Conservation (phyloP, 768 basidiomycete genomes). For the Thelephora ganbajun region DNA sequence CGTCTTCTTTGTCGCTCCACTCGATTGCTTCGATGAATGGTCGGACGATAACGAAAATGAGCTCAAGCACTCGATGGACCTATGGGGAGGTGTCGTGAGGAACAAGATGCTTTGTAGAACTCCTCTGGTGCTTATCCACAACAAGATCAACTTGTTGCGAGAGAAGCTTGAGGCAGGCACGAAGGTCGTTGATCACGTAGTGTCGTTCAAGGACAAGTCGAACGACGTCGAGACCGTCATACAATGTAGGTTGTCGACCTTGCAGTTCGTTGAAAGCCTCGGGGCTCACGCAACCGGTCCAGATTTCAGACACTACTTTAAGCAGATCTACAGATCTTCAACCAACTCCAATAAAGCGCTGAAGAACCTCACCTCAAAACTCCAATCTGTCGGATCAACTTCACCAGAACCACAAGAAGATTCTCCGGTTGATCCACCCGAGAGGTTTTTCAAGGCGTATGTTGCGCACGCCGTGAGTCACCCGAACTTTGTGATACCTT, state of each 20-base stretch:
- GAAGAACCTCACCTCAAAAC: too few relatives aligned
- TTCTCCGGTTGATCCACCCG: too few relatives aligned
- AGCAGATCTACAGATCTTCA: too few relatives aligned
- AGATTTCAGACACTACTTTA: too few relatives aligned
- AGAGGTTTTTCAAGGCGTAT: too few relatives aligned
- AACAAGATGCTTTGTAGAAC: constrained; percentile 16
- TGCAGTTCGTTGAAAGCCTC: too few relatives aligned
- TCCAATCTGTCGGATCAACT: too few relatives aligned
- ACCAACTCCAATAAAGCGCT: too few relatives aligned
- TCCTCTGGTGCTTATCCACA: constrained; percentile 25
- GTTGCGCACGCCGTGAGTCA: too few relatives aligned
- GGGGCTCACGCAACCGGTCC: too few relatives aligned
- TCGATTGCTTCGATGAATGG: constrained; percentile 74
- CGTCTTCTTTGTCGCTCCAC: constrained; percentile 72
- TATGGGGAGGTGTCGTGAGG: constrained; percentile 16
- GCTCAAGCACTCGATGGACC: constrained; percentile 23
- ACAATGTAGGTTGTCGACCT: constrained; percentile 35
- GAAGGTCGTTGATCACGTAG: constrained; percentile 51
- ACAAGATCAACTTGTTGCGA: constrained; percentile 54
- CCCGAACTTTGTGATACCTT: too few relatives aligned
- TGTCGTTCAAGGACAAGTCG: constrained; percentile 58
- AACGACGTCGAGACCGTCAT: constrained; percentile 61
- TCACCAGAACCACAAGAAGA: too few relatives aligned
- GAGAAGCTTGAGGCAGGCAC: constrained; percentile 58
- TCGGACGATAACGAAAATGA: constrained; percentile 71